phyloP scores from a whole-genome alignment of 139 green algal species.

The Micromonas pusilla region DNA sequence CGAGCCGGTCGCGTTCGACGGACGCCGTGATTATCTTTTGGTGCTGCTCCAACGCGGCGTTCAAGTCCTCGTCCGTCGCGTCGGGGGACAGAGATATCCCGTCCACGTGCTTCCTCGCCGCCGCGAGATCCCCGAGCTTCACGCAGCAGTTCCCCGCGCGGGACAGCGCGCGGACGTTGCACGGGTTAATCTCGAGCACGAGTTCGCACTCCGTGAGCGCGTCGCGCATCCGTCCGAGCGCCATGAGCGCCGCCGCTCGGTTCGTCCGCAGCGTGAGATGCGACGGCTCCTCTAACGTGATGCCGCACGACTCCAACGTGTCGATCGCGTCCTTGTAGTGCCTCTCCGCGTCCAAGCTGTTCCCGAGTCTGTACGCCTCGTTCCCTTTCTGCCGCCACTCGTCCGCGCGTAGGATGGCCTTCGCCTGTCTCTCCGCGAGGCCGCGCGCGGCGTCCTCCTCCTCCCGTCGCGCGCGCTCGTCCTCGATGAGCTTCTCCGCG shows the following conservation, averaged over 20 bases:
- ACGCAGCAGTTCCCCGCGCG: slow-evolving; percentile 1
- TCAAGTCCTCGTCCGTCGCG: not conserved
- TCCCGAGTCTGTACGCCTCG: not conserved
- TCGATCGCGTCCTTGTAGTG: slow-evolving; percentile 6
- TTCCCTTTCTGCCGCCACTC: not conserved
- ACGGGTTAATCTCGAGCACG: slow-evolving; percentile 4
- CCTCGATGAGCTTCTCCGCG: not conserved
- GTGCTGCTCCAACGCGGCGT: not conserved
- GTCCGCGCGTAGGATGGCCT: not conserved
- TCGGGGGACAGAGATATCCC: not conserved
- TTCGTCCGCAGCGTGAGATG: slow-evolving; percentile 12
- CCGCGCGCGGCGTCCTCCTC: not conserved
- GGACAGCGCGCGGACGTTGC: not conserved
- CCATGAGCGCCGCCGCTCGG: not conserved
- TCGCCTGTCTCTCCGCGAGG: not conserved
- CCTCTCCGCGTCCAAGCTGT: not conserved
- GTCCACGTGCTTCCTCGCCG: slow-evolving; percentile 1
- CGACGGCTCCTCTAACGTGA: not conserved
- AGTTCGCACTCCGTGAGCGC: slow-evolving; percentile 9
- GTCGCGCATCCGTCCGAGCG: not conserved
- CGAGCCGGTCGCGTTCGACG: not conserved
- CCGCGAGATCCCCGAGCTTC: not conserved
- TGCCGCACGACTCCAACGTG: not conserved
- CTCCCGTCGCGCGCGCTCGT: not conserved
- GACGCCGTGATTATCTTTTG: not conserved